Evolutionary conservation across 2,329 filamentous ascomycete genomes (phyloP).

Genomic region (Colletotrichum cuscutae): DNA sequence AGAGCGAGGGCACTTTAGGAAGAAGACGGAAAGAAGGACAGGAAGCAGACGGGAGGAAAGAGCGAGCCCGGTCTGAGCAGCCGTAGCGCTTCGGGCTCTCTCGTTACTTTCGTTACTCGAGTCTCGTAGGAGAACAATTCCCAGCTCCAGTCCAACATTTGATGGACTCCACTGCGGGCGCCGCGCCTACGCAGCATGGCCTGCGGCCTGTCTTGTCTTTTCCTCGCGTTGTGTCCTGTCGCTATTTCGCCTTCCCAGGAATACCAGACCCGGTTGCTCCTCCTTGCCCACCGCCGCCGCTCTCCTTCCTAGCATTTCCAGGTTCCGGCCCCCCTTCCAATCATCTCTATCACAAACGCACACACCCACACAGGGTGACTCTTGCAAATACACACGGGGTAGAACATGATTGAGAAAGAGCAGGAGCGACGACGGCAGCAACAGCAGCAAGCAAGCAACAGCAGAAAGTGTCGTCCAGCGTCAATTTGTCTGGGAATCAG

Average conservation of each 20-base stretch:
- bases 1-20: background rate
- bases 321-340: background rate
- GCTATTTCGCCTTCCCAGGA: background rate
- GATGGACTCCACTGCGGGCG: conserved; percentile 19
- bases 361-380: background rate
- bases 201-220: background rate
- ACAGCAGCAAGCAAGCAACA: too few relatives aligned
- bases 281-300: background rate
- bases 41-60: too few relatives aligned
- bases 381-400: background rate
- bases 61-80: background rate
- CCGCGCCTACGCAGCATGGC: conserved; percentile 5
- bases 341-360: conserved; percentile 11
- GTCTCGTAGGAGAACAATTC: too few relatives aligned
- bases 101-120: too few relatives aligned
- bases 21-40: background rate
- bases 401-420: background rate
- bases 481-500: background rate
- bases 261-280: background rate
- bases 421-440: too few relatives aligned
- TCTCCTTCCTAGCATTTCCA: background rate
- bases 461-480: background rate
- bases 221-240: background rate
- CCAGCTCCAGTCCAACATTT: background rate
- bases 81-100: too few relatives aligned